phyloP scores from a whole-genome alignment of 2,329 filamentous ascomycete species.

The Camptophora hylomeconis region DNA sequence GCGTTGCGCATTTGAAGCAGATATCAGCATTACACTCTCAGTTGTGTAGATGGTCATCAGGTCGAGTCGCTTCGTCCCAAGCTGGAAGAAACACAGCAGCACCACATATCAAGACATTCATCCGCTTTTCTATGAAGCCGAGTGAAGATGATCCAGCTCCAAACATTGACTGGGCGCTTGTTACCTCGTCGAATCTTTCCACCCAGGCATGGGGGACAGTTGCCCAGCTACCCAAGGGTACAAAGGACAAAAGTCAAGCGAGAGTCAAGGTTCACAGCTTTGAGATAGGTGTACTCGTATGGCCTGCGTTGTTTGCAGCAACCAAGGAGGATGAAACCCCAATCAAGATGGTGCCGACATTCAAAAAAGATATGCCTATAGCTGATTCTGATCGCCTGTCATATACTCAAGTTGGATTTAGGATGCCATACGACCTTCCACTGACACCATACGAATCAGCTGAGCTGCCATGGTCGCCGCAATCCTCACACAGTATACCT shows the following conservation, averaged over 20 bases:
- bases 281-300: constrained; percentile 72
- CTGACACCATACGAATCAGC: constrained; percentile 48
- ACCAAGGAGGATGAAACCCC: constrained; percentile 2
- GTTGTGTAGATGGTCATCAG: constrained; percentile 54
- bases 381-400: constrained; percentile 6
- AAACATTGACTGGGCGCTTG: constrained; percentile 66
- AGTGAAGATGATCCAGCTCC: constrained; percentile 10
- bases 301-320: constrained; percentile 48
- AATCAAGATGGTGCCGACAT: constrained; percentile 55
- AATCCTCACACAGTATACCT: constrained; percentile 8
- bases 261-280: constrained; percentile 60
- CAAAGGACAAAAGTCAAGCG: constrained; percentile 3
- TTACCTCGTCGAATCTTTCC: constrained; percentile 85
- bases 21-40: constrained; percentile 57
- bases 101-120: constrained; percentile 83
- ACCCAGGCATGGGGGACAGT: constrained; percentile 78
- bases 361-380: constrained; percentile 49
- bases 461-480: constrained; percentile 58
- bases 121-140: constrained; percentile 42
- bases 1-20: constrained; percentile 57
- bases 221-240: constrained; percentile 31
- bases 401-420: constrained; percentile 47
- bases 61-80: constrained; percentile 5
- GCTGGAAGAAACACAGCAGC: constrained; percentile 57
- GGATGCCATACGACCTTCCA: constrained; percentile 75